Evolutionary conservation across 2,329 filamentous ascomycete genomes (phyloP).

Genomic region (Phialocephala subalpina): DNA sequence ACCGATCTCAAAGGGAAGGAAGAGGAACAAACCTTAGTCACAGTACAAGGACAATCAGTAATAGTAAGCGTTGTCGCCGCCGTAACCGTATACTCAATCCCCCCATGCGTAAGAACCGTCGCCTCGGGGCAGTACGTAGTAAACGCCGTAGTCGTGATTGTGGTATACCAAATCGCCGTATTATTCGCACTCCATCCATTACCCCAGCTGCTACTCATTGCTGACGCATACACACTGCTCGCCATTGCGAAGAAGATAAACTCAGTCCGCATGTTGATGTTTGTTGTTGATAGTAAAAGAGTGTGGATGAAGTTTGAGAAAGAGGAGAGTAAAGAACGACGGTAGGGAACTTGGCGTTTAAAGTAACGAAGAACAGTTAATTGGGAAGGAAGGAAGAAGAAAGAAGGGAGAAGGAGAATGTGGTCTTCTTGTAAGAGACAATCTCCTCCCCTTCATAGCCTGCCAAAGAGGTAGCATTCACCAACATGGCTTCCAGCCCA

Average conservation of each 20-base stretch:
- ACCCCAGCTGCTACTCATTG: neutral
- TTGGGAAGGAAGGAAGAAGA: slow-evolving; percentile 2
- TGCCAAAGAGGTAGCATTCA: slow-evolving; percentile 3
- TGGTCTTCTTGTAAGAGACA: slow-evolving; percentile 9
- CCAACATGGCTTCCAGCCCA: slow-evolving; percentile 6
- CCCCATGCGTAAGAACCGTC: slow-evolving; percentile 31
- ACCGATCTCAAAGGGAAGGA: no score
- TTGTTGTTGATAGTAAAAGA: slow-evolving; percentile 44
- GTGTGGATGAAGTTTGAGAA: slow-evolving; percentile 13
- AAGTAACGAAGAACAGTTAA: neutral
- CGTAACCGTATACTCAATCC: slow-evolving; percentile 66
- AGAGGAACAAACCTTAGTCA: slow-evolving; percentile 43
- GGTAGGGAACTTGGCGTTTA: neutral
- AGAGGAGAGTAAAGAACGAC: slow-evolving; percentile 10
- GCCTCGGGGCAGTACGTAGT: slow-evolving; percentile 52
- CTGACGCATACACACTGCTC: slow-evolving; percentile 44
- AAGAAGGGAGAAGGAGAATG: slow-evolving; percentile 6
- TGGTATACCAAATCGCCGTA: slow-evolving; percentile 58
- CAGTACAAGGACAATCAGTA: slow-evolving; percentile 35
- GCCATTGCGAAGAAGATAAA: slow-evolving; percentile 14
- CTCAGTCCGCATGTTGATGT: slow-evolving; percentile 53
- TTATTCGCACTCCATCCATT: slow-evolving; percentile 63
- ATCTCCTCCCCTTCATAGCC: slow-evolving; percentile 7
- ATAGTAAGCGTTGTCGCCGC: slow-evolving; percentile 57
- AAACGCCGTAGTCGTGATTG: slow-evolving; percentile 55